Evolutionary conservation across 2,329 filamentous ascomycete species (phyloP).

Genomic region (Metarhizium humberi): DNA sequence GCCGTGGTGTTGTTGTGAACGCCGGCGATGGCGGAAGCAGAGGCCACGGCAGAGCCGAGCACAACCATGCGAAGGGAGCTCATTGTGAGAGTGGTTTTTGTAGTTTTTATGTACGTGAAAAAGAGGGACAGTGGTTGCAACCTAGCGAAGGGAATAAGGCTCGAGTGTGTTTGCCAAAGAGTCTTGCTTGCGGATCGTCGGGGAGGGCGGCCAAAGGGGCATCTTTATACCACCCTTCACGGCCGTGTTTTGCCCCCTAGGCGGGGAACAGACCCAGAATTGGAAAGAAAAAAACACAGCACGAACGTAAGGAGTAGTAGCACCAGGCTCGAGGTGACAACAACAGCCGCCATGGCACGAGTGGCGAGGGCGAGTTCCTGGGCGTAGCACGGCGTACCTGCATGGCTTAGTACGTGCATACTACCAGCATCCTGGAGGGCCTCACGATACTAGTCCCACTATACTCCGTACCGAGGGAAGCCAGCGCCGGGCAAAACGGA

Average conservation of each 20-base stretch:
- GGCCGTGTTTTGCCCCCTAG: no score
- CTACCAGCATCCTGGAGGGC: no score
- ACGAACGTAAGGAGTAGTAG: no score
- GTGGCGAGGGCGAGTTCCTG: no score
- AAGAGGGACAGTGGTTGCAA: not conserved
- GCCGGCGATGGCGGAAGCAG: not conserved
- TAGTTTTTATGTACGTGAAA: not conserved
- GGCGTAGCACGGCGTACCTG: no score
- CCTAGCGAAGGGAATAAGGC: not conserved
- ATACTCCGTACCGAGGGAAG: not conserved
- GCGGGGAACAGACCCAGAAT: no score
- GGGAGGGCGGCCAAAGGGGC: not conserved
- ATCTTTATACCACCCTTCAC: not conserved
- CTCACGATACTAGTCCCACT: not conserved
- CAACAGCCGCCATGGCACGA: no score
- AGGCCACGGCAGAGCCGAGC: constrained; percentile 1
- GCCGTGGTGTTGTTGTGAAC: not conserved
- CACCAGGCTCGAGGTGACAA: no score
- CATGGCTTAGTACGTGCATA: no score
- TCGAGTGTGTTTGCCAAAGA: not conserved
- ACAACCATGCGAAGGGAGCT: not conserved
- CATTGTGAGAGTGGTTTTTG: no score
- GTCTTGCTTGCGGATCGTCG: not conserved
- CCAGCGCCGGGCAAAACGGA: not conserved
- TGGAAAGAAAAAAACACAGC: no score